Conservation (phyloP, 345 rosid genomes). For the Hirschfeldia incana region DNA sequence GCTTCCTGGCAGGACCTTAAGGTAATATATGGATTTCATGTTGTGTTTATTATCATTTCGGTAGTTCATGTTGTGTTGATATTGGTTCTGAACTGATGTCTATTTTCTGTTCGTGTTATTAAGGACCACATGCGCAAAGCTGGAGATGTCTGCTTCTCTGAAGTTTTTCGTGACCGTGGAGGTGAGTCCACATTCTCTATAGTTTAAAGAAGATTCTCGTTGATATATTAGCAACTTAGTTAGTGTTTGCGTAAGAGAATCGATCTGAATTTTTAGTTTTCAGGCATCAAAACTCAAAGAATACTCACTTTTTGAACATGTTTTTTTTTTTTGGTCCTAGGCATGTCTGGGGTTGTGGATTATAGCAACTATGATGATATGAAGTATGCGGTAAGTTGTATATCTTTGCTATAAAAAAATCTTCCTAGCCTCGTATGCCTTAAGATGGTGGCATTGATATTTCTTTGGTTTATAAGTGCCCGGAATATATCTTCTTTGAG, state of each 20-base stretch:
- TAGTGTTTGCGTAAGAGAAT: not conserved
- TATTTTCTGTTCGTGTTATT: not conserved
- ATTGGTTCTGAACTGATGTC: not conserved
- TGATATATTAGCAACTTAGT: not conserved
- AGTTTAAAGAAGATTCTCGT: not conserved
- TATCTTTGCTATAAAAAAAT: not conserved
- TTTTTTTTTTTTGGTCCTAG: conserved; percentile 42
- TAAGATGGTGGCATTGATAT: not conserved
- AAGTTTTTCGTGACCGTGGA: conserved; percentile 82
- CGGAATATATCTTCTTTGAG: not conserved
- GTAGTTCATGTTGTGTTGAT: not conserved
- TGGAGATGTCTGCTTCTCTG: conserved; percentile 97
- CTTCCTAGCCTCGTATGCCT: not conserved
- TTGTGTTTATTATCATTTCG: not conserved
- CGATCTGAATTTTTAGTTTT: not conserved
- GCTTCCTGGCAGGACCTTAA: conserved; percentile 99
- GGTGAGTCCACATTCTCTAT: conserved; percentile 46
- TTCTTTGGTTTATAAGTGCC: not conserved
- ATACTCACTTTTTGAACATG: not conserved
- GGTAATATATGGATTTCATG: conserved; percentile 41
- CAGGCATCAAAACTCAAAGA: not conserved
- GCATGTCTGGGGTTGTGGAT: conserved; percentile 87
- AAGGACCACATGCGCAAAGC: conserved; percentile 99
- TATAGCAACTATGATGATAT: conserved; percentile 87
- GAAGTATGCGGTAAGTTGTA: conserved; percentile 86